These are phyloP conservation scores for Debaryomycetaceae sp. DNA, from an alignment of 1,139 yeast genomes.

Conservation along the genomic window DNA sequence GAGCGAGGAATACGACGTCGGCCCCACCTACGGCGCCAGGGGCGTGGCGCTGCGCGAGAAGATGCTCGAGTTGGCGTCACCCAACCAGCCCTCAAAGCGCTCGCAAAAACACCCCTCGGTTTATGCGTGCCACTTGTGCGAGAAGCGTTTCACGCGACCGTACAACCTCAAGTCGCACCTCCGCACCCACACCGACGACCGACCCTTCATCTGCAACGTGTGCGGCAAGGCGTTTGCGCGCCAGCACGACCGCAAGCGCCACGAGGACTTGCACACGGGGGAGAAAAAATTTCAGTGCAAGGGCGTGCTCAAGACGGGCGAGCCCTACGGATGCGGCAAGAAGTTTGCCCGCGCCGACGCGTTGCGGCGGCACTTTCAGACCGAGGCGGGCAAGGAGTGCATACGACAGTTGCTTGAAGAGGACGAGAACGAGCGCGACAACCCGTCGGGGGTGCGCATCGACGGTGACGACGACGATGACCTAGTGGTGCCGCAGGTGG, in stretches of 20 bases:
- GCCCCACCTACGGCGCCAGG: conserved; percentile 1
- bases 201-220: conserved; percentile 80
- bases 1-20: not conserved
- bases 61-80: conserved; percentile 59
- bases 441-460: too few species aligned
- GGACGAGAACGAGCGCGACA: conserved; percentile 28
- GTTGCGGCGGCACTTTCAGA: conserved; percentile 84
- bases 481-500: conserved; percentile 34
- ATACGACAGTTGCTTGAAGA: conserved; percentile 71
- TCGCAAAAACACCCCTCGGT: conserved; percentile 75
- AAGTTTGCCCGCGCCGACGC: conserved; percentile 97
- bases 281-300: conserved; percentile 83
- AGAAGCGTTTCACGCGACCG: conserved; percentile 83
- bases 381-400: conserved; percentile 89
- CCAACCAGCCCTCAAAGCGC: conserved; percentile 46
- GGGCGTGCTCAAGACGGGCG: conserved; percentile 63
- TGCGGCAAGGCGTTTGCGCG: conserved; percentile 96
- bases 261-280: conserved; percentile 89
- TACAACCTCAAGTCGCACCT: conserved; percentile 88
- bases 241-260: conserved; percentile 91
- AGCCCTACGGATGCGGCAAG: conserved; percentile 87
- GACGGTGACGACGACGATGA: too few species aligned
- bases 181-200: conserved; percentile 89
- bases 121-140: conserved; percentile 81
- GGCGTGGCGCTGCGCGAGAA: conserved; percentile 45